A percentile compares a stretch with the other conserved stretches of the same genome.
phyloP scores from a whole-genome alignment of 805 yeast species.

The Starmera amethionina region DNA sequence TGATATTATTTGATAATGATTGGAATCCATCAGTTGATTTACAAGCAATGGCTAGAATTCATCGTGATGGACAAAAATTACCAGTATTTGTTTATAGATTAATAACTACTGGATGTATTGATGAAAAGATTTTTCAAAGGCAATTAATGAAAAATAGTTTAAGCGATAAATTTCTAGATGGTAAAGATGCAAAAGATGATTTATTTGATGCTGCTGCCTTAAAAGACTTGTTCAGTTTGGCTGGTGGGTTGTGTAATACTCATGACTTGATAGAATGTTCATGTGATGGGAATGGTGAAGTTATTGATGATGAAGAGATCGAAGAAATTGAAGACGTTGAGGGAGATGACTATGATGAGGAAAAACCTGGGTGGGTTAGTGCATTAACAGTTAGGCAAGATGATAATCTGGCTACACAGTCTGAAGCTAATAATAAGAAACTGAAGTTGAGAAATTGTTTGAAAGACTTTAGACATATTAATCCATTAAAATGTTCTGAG shows the following conservation, averaged over 20 bases:
- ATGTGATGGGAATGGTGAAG: slow-evolving; percentile 49
- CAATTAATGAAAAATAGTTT: slow-evolving; percentile 62
- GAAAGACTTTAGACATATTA: slow-evolving; percentile 51
- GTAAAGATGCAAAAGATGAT: slow-evolving; percentile 41
- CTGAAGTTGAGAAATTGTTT: slow-evolving; percentile 48
- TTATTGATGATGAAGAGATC: slow-evolving; percentile 8
- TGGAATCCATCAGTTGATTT: slow-evolving; percentile 94
- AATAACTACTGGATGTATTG: slow-evolving; percentile 82
- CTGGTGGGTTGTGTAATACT: slow-evolving; percentile 46
- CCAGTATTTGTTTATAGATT: slow-evolving; percentile 78
- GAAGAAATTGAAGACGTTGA: slow-evolving; percentile 17
- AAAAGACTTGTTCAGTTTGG: slow-evolving; percentile 62
- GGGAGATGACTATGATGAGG: slow-evolving; percentile 10
- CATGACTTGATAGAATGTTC: slow-evolving; percentile 66
- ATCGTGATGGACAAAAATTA: slow-evolving; percentile 81
- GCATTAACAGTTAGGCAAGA: slow-evolving; percentile 36
- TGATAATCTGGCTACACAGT: neutral
- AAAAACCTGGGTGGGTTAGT: slow-evolving; percentile 35
- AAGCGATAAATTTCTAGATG: slow-evolving; percentile 9
- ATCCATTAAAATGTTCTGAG: slow-evolving; percentile 27
- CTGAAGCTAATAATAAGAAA: slow-evolving; percentile 21
- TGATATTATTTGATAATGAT: slow-evolving; percentile 83
- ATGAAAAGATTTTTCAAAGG: slow-evolving; percentile 88
- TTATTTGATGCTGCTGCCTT: slow-evolving; percentile 63
- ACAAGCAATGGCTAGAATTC: slow-evolving; percentile 94